These are phyloP conservation scores for Calonectria leucothoes DNA, from an alignment of 2,329 filamentous ascomycete species.

Conservation along the genomic window DNA sequence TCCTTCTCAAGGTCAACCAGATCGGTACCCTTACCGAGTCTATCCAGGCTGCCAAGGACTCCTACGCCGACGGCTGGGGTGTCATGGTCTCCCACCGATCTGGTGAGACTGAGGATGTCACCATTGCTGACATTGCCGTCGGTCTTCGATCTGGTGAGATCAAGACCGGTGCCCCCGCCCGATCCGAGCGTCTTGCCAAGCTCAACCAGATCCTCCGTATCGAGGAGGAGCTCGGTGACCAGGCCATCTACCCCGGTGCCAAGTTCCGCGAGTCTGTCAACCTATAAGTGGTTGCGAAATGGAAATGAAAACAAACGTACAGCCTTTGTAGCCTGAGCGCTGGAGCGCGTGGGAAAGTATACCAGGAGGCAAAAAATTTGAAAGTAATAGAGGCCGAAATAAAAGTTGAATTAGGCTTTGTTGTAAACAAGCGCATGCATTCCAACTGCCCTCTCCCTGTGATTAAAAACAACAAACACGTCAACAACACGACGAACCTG, in stretches of 20 bases:
- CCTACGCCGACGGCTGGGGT: slow-evolving; percentile 94
- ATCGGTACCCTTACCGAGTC: slow-evolving; percentile 99
- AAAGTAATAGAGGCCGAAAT: slow-evolving; percentile 42
- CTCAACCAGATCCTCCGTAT: slow-evolving; percentile 99
- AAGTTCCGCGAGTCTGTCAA: slow-evolving; percentile 94
- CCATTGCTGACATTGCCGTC: slow-evolving; percentile 97
- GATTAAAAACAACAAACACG: neutral
- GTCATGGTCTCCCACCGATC: slow-evolving; percentile 99
- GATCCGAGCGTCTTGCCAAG: slow-evolving; percentile 98
- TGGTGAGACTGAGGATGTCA: slow-evolving; percentile 99
- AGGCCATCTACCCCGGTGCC: slow-evolving; percentile 90
- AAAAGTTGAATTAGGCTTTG: slow-evolving; percentile 38
- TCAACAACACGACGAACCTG: neutral
- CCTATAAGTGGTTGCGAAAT: slow-evolving; percentile 69
- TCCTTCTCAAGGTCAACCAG: slow-evolving; percentile 99
- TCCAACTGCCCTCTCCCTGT: neutral
- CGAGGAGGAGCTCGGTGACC: slow-evolving; percentile 96
- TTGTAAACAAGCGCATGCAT: neutral
- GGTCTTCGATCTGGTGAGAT: slow-evolving; percentile 97
- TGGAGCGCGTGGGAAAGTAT: slow-evolving; percentile 38
- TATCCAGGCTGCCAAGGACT: slow-evolving; percentile 99
- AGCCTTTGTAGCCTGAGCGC: slow-evolving; percentile 36
- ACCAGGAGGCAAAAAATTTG: slow-evolving; percentile 39
- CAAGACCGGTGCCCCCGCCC: slow-evolving; percentile 96
- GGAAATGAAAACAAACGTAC: slow-evolving; percentile 23